phyloP scores from a whole-genome alignment of 1,139 yeast species.

The Suhomyces guaymorum region DNA sequence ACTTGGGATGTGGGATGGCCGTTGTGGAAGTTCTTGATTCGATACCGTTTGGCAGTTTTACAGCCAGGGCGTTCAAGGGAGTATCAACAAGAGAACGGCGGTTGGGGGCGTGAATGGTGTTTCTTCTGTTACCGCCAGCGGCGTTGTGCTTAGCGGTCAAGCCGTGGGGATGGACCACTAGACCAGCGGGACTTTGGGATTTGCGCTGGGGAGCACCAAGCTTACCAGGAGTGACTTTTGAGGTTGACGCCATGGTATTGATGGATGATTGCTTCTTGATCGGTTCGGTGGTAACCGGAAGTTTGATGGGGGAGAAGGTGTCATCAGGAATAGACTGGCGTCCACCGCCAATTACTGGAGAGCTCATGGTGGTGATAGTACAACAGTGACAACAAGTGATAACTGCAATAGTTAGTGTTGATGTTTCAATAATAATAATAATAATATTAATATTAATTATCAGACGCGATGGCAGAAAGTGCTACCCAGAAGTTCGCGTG shows the following conservation, averaged over 20 bases:
- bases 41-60: conserved; percentile 6
- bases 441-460: no score
- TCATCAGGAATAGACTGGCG: conserved; percentile 12
- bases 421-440: background rate
- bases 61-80: conserved; percentile 11
- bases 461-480: no score
- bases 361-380: conserved; percentile 8
- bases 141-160: conserved; percentile 37
- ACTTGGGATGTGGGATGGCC: conserved; percentile 10
- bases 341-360: conserved; percentile 7
- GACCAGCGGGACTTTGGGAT: conserved; percentile 17
- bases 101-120: conserved; percentile 25
- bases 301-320: conserved; percentile 19
- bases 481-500: no score
- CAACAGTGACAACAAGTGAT: no score
- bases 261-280: no score
- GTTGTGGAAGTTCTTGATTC: background rate
- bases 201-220: conserved; percentile 11
- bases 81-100: conserved; percentile 15
- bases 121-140: conserved; percentile 17
- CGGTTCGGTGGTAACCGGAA: conserved; percentile 13
- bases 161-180: conserved; percentile 50
- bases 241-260: no score
- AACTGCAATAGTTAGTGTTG: background rate
- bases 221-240: no score